Percentiles rank a stretch among this genome's conserved stretches.
These are phyloP conservation scores for Podochytrium sp. DNA, from an alignment of 192 early-diverging fungal species.

Conservation along the genomic window DNA sequence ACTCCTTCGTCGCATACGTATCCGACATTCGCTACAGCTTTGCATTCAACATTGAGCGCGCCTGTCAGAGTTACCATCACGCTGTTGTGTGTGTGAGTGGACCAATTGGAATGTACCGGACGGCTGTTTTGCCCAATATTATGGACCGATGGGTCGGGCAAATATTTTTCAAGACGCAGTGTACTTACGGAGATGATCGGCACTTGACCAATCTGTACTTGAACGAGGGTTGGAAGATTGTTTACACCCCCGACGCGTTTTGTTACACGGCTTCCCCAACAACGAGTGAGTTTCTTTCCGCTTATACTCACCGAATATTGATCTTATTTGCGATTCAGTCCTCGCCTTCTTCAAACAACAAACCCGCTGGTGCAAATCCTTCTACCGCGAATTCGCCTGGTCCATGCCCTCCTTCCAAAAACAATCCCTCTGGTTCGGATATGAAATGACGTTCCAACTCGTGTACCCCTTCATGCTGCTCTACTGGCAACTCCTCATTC, in stretches of 20 bases:
- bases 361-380: conserved; percentile 68
- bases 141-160: conserved; percentile 62
- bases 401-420: conserved; percentile 53
- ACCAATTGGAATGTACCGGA: conserved; percentile 64
- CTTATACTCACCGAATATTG: background rate
- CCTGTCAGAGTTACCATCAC: conserved; percentile 60
- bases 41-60: conserved; percentile 69
- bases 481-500: conserved; percentile 49
- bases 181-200: conserved; percentile 69
- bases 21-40: conserved; percentile 68
- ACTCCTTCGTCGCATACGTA: conserved; percentile 57
- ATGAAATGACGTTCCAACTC: conserved; percentile 60
- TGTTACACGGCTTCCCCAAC: conserved; percentile 65
- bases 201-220: conserved; percentile 65
- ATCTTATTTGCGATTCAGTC: background rate
- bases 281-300: background rate
- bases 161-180: conserved; percentile 58
- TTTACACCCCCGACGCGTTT: conserved; percentile 60
- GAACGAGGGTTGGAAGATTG: conserved; percentile 50
- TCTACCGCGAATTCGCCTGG: conserved; percentile 61
- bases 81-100: conserved; percentile 69
- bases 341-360: conserved; percentile 60
- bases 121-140: conserved; percentile 48
- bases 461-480: conserved; percentile 60
- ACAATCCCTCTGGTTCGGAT: conserved; percentile 66